Conservation (phyloP, 2,329 filamentous ascomycete genomes). For the Tolypocladium tundrense region DNA sequence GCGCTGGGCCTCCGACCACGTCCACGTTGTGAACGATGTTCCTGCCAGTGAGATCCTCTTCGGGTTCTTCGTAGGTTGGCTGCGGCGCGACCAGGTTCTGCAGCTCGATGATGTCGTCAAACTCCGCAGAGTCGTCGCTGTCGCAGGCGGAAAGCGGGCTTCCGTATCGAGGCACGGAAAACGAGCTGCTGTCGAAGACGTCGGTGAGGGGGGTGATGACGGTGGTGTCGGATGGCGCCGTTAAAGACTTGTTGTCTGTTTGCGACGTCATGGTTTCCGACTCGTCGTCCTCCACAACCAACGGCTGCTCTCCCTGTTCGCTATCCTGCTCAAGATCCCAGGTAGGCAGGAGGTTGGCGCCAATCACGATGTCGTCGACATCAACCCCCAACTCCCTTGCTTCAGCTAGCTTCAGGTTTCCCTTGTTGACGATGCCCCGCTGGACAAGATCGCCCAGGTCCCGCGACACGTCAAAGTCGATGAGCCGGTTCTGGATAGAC, state of each 20-base stretch:
- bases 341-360: conserved; percentile 16
- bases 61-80: conserved; percentile 9
- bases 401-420: conserved; percentile 13
- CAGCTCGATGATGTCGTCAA: conserved; percentile 6
- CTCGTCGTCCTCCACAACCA: background rate
- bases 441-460: conserved; percentile 10
- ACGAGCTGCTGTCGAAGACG: background rate
- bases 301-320: background rate
- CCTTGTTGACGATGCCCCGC: conserved; percentile 13
- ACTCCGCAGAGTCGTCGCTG: conserved; percentile 5
- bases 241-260: background rate
- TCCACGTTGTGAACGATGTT: conserved; percentile 19
- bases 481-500: conserved; percentile 13
- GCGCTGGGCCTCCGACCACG: conserved; percentile 6
- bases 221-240: background rate
- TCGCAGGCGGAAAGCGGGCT: conserved; percentile 1
- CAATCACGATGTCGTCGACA: conserved; percentile 12
- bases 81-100: conserved; percentile 11
- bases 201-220: background rate
- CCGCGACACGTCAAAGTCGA: conserved; percentile 7
- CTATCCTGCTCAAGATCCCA: conserved; percentile 10
- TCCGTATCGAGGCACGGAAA: background rate
- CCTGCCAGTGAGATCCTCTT: background rate
- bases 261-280: background rate
- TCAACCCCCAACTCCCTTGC: conserved; percentile 12